A percentile compares a stretch with the other conserved stretches of the same genome.
These are phyloP conservation scores for Leccinum truebloodii DNA, from an alignment of 768 basidiomycete genomes.

Conservation along the genomic window DNA sequence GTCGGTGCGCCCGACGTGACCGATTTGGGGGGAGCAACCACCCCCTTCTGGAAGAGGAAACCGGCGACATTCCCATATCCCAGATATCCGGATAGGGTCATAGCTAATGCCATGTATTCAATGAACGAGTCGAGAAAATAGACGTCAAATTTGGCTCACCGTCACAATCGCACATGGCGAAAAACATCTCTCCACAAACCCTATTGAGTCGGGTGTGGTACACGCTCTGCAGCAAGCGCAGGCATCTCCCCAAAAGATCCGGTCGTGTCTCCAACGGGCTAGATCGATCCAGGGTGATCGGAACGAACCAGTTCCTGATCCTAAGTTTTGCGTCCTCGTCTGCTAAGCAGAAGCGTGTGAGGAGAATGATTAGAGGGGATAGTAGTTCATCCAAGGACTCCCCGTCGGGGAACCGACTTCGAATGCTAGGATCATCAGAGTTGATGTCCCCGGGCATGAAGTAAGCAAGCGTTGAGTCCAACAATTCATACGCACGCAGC, in stretches of 20 bases:
- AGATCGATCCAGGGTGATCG: slow-evolving; percentile 78
- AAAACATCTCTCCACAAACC: slow-evolving; percentile 85
- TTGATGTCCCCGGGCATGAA: slow-evolving; percentile 69
- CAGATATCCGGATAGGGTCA: slow-evolving; percentile 69
- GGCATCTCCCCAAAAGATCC: slow-evolving; percentile 75
- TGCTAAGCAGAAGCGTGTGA: slow-evolving; percentile 68
- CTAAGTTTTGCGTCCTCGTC: slow-evolving; percentile 57
- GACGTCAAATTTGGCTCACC: slow-evolving; percentile 37
- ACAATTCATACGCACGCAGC: slow-evolving; percentile 63
- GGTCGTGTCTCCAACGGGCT: slow-evolving; percentile 69
- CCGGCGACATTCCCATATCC: slow-evolving; percentile 98
- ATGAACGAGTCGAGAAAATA: background rate
- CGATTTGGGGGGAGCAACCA: slow-evolving; percentile 57
- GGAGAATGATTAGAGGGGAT: slow-evolving; percentile 72
- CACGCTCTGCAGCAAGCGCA: slow-evolving; percentile 74
- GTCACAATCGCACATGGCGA: slow-evolving; percentile 78
- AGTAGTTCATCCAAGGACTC: slow-evolving; percentile 74
- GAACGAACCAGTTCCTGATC: slow-evolving; percentile 70
- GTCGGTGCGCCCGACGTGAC: slow-evolving; percentile 34
- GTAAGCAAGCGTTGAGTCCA: slow-evolving; percentile 57
- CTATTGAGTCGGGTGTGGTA: slow-evolving; percentile 74
- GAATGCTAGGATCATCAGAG: slow-evolving; percentile 63
- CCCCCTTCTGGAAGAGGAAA: slow-evolving; percentile 88
- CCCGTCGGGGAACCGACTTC: slow-evolving; percentile 43
- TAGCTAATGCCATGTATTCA: slow-evolving; percentile 44